Evolutionary conservation across 139 green algal genomes (phyloP), one percentile per base, ranked within the genome.

Genomic region (Raphidocelis subcapitata): DNA sequence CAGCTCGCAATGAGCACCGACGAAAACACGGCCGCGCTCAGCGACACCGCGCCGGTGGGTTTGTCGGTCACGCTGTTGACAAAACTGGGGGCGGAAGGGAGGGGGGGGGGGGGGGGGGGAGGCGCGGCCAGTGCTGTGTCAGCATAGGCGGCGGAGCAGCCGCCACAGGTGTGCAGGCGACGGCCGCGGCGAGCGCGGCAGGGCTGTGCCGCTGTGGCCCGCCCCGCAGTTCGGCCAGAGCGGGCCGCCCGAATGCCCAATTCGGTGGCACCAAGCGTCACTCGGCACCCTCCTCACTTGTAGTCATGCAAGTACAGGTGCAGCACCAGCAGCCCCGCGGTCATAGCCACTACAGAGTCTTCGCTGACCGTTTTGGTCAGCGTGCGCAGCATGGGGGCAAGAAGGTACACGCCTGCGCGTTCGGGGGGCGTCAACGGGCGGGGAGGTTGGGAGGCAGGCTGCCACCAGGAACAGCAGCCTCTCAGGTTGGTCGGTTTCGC

Each of bases 281-380:
- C n/a, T n/a, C n/a, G n/a, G n/a, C n/a, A n/a, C n/a, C n/a, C n/a
- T 8, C 3, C 80, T 67, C 62, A 91, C 81, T 79, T 87, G 85
- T 98, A 98, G 74, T 98, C 93, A 70, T 94, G 83, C 5, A 96
- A 76, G 67, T 86, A 93, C 12, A 98, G 85, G 76, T 98, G 92
- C 14, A 83, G 33, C 3, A 93, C 51, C 28, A 92, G 66, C 33
- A 95, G 74, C 16, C 72, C 64, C 15, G 73, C 79, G 4, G 76
- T 79, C 29, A 83, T 84, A 1, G 93, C 89, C 14, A 92, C 71
- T 16, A 97, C 87, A 8, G 85, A 93, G 88, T 98, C 93, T 15
- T 75, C 71, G 73, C 85, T 93, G 16, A 97, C 83, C 23, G 86
- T 91, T n/a, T 62, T 52, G 0, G 93, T 87, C 63, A 97, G 82